Evolutionary conservation across 2,329 filamentous ascomycete species (phyloP), one percentile per base, ranked within the genome.

Genomic region (Penicillium aurantiogriseum): DNA sequence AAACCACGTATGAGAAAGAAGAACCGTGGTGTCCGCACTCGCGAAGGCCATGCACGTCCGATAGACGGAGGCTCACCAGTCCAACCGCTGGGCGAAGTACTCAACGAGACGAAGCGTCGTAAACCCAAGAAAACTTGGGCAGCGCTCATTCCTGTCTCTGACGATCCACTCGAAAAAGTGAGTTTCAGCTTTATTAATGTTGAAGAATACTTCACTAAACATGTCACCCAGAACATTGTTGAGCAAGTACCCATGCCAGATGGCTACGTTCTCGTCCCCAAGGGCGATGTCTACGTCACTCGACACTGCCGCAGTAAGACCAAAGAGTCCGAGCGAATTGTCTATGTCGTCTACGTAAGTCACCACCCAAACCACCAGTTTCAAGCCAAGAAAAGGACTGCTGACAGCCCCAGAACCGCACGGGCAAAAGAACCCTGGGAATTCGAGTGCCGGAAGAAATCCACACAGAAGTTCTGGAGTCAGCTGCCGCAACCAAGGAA

Each of bases 271-370:
- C 77, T 78, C 54, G 75, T 79, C 6, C 70, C 70, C 29, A 77
- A 74, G 62, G 77, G 77, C 13, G 67, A 79, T 56, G 66, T 74
- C 29, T 79, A 78, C 60, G 63, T 79, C 17, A 79, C 77, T n/a
- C 69, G 76, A 15, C 67, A 77, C 53, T 78, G 76, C 52, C 72
- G 76, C 23, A 63, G 57, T 31, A 68, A 67, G 27, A 77, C 74
- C 11, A 76, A 74, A 53, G 67, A 71, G 38, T 63, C 66, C 6
- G 49, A 58, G 6, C 62, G 59, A 29, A 55, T 62, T 9, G 71
- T 78, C 21, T 77, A 76, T 48, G 64, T 71, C 4, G 70, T 77
- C 55, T 76, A 72, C 48, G 76, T 77, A 60, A 66, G 70, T 8
- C 9, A 8, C n/a, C 9, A 23, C 21, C 21, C 21, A 38, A 38